phyloP scores from a whole-genome alignment of 345 rosid genomes.

The Gossypium mustelinum region DNA sequence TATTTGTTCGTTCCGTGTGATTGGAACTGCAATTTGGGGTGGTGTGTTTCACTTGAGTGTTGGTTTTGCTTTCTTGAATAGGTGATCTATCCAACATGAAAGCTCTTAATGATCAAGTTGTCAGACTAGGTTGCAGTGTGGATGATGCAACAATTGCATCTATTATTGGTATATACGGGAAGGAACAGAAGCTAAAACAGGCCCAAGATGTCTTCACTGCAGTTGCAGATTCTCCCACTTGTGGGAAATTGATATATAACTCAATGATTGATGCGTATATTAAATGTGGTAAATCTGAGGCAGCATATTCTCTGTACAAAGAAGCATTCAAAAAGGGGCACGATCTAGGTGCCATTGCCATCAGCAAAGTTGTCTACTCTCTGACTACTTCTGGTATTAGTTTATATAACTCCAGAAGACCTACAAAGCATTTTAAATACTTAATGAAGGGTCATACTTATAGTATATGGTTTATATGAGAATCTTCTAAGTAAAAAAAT shows the following conservation, averaged over 20 bases:
- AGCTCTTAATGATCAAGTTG: slow-evolving; percentile 34
- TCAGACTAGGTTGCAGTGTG: slow-evolving; percentile 37
- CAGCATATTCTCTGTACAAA: slow-evolving; percentile 52
- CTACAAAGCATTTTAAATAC: background rate
- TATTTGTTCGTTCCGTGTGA: background rate
- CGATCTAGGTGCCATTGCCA: slow-evolving; percentile 47
- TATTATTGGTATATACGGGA: slow-evolving; percentile 54
- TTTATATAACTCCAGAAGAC: background rate
- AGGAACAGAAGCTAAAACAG: slow-evolving; percentile 42
- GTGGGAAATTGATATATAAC: slow-evolving; percentile 39
- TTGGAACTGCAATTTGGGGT: background rate
- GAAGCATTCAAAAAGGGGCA: slow-evolving; percentile 41
- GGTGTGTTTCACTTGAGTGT: slow-evolving; percentile 7
- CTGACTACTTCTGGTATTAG: slow-evolving; percentile 58
- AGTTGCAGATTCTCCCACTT: slow-evolving; percentile 37
- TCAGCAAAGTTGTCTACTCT: slow-evolving; percentile 67
- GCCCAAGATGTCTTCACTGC: slow-evolving; percentile 49
- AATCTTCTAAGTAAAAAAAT: background rate
- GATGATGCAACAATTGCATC: slow-evolving; percentile 52
- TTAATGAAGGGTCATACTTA: slow-evolving; percentile 1
- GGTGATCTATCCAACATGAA: slow-evolving; percentile 54
- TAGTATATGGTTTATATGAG: slow-evolving; percentile 3
- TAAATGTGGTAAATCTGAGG: slow-evolving; percentile 57
- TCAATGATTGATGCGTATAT: slow-evolving; percentile 66
- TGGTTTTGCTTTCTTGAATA: slow-evolving; percentile 25